Base-by-base conservation (phyloP, 768 basidiomycete genomes). In the Suillus bovinus region DNA sequence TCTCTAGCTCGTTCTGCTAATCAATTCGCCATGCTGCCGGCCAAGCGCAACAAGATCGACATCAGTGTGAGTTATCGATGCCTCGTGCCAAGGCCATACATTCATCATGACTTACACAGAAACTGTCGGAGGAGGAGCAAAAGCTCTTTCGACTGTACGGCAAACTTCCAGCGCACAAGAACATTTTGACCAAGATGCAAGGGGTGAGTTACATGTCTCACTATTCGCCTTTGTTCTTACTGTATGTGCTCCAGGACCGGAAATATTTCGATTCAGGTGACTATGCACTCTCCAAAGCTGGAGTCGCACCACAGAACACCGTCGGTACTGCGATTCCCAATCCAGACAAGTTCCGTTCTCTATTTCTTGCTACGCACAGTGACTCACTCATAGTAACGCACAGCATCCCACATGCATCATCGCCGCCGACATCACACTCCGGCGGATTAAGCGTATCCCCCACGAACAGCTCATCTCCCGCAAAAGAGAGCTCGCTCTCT, bases 191-290 rank as follows among this genome's bases (percentile, higher is more conserved):
- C 72, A 95, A 94, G 81, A 94, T 97, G 90, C 93, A 95, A 77
- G 96, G 94, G 88, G 96, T 93, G 50, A 56, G 82, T 71, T 36
- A 3, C 46, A 36, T 20, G 46, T 29, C 3, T 50, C 31, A 33
- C 14, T 13, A 22, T 47, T 54, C 33, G 17, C 39, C 58, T 39
- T 44, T 38, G 39, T 33, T n/a, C 61, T 60, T 52, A 64, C 57
- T 64, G 47, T 60, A 44, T 42, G 34, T 17, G 60, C 27, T 58
- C 41, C 68, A 98, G 96, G 96, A 99, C 72, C 92, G 97, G 71
- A 99, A 99, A 78, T 99, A 94, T 80, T 99, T 99, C 76, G 97
- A 99, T 78, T 99, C 96, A 61, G 97, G 97, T 62, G 97, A 99
- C 76, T 99, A 99, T 72, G 96, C 96, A 34, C 82, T 99, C 67